Percentiles rank a stretch among this genome's conserved stretches.
Evolutionary conservation across 495 filamentous ascomycete genomes (phyloP).

Genomic region (Letharia lupina): DNA sequence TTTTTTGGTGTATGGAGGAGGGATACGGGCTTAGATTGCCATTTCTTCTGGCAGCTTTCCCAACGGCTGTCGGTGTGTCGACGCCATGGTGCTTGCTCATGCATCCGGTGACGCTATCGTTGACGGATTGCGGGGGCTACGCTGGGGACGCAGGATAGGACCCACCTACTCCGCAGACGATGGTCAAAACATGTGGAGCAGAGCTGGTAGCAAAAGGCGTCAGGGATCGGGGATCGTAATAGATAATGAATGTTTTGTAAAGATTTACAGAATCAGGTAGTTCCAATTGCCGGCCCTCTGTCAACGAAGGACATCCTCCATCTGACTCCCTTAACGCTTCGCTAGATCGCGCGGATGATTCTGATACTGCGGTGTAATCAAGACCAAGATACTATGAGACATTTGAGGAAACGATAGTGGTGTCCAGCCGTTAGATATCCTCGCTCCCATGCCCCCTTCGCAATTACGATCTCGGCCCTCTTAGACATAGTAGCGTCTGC

Average conservation of each 20-base stretch:
- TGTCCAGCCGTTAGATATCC: not conserved
- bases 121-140: too few species aligned
- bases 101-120: too few species aligned
- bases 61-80: too few species aligned
- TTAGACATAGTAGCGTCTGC: conserved; percentile 25
- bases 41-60: too few species aligned
- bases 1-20: too few species aligned
- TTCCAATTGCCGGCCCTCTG: not conserved
- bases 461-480: not conserved
- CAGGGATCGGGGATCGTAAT: too few species aligned
- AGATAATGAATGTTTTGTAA: not conserved
- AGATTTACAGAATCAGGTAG: not conserved
- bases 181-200: too few species aligned
- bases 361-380: not conserved
- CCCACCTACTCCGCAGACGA: too few species aligned
- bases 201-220: too few species aligned
- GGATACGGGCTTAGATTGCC: too few species aligned
- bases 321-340: conserved; percentile 16
- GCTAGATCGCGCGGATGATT: conserved; percentile 16
- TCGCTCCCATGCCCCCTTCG: not conserved
- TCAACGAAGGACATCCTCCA: not conserved
- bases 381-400: conserved; percentile 1
- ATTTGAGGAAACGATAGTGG: conserved; percentile 5
- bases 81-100: too few species aligned
- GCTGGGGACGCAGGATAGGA: too few species aligned